Conservation (phyloP, 805 yeast genomes). For the Allodekkera sacchari region DNA sequence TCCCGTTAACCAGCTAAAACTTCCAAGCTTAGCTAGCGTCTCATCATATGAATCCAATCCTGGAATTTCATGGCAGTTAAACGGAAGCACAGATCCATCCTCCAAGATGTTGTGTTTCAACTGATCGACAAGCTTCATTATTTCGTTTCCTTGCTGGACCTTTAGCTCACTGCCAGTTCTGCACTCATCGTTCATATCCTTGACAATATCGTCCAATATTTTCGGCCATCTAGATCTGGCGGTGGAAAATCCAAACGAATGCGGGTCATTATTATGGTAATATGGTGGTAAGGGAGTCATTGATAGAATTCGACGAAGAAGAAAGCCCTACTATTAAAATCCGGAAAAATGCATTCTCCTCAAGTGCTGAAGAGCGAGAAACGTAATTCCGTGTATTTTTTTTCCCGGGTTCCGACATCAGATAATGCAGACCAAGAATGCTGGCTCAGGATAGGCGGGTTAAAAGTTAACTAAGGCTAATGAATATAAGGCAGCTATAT, state of each 20-base stretch:
- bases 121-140: slow-evolving; percentile 32
- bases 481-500: no score
- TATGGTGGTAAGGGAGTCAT: slow-evolving; percentile 30
- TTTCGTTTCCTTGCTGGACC: slow-evolving; percentile 37
- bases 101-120: slow-evolving; percentile 36
- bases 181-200: slow-evolving; percentile 37
- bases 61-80: slow-evolving; percentile 22
- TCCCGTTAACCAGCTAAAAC: slow-evolving; percentile 65
- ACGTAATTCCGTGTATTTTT: background rate
- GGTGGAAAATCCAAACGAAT: slow-evolving; percentile 78
- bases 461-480: no score
- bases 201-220: slow-evolving; percentile 59
- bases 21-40: slow-evolving; percentile 31
- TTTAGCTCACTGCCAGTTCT: slow-evolving; percentile 13
- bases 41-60: slow-evolving; percentile 55
- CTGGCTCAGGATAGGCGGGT: no score
- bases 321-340: no score
- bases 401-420: no score
- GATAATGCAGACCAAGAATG: no score
- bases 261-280: slow-evolving; percentile 58
- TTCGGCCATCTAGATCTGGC: slow-evolving; percentile 82
- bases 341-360: no score
- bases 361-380: background rate
- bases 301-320: no score
- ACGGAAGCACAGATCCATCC: slow-evolving; percentile 37